These are phyloP conservation scores for Penicillium sp. DNA, from an alignment of 2,329 filamentous ascomycete species.

Conservation along the genomic window DNA sequence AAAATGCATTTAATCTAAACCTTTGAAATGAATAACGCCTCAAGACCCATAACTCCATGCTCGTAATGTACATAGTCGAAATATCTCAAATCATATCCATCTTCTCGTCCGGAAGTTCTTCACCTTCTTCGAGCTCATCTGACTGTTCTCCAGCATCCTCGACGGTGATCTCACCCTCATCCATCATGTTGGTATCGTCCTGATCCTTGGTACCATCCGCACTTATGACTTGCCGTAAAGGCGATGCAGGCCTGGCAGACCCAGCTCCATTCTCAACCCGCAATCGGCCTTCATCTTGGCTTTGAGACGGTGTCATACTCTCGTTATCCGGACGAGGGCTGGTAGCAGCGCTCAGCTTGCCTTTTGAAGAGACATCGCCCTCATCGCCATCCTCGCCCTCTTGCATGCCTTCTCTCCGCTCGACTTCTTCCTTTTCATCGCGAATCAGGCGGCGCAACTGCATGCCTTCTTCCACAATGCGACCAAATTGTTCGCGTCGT, in stretches of 20 bases:
- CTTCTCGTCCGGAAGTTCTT: constrained; percentile 57
- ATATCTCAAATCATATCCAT: constrained; percentile 62
- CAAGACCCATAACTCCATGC: constrained; percentile 28
- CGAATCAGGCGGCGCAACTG: constrained; percentile 80
- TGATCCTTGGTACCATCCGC: constrained; percentile 31
- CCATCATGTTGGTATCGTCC: constrained; percentile 63
- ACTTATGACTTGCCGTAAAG: constrained; percentile 38
- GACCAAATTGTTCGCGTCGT: constrained; percentile 79
- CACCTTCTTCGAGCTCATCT: constrained; percentile 49
- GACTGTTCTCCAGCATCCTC: constrained; percentile 36
- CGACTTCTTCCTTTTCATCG: constrained; percentile 93
- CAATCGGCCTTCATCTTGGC: constrained; percentile 35
- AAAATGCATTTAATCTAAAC: constrained; percentile 22
- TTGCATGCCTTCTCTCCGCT: constrained; percentile 78
- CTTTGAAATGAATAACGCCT: constrained; percentile 21
- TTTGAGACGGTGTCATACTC: constrained; percentile 36
- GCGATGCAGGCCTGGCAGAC: constrained; percentile 35
- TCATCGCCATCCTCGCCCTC: constrained; percentile 61
- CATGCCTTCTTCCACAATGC: constrained; percentile 89
- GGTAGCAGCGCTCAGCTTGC: constrained; percentile 48
- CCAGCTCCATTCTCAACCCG: constrained; percentile 34
- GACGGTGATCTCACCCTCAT: constrained; percentile 45
- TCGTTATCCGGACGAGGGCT: constrained; percentile 55
- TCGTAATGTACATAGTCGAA: constrained; percentile 23
- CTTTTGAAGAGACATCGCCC: constrained; percentile 51